Conservation (phyloP, 495 filamentous ascomycete species). For the Lasiosphaeria miniovina region DNA sequence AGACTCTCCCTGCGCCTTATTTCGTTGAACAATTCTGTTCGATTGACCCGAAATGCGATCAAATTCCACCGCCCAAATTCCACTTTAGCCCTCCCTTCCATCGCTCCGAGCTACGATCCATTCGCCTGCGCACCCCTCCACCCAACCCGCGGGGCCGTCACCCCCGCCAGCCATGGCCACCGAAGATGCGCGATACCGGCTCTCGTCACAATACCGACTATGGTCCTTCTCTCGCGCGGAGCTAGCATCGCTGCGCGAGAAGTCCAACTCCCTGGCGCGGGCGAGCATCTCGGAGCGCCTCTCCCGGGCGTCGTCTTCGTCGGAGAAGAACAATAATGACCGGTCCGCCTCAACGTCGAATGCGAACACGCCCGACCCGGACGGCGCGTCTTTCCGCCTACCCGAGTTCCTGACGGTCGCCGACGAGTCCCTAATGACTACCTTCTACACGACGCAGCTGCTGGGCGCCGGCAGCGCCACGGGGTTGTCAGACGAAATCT, state of each 20-base stretch:
- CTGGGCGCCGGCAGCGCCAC: constrained; percentile 73
- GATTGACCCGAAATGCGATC: too few relatives aligned
- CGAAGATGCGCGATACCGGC: constrained; percentile 89
- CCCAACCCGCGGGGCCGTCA: constrained; percentile 9
- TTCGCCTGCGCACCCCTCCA: not conserved
- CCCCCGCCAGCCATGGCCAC: constrained; percentile 38
- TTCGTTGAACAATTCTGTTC: too few relatives aligned
- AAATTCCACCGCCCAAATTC: too few relatives aligned
- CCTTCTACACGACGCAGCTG: constrained; percentile 72
- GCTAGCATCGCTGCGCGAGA: constrained; percentile 64
- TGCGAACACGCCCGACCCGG: constrained; percentile 34
- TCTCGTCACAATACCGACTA: constrained; percentile 81
- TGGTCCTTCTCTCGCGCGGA: constrained; percentile 88
- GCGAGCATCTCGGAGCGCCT: constrained; percentile 60
- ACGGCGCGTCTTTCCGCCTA: constrained; percentile 34
- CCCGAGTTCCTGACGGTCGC: constrained; percentile 73
- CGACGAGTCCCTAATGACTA: constrained; percentile 79
- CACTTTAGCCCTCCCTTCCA: not conserved
- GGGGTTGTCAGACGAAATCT: constrained; percentile 73
- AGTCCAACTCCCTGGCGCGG: constrained; percentile 71
- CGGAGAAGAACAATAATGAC: constrained; percentile 15
- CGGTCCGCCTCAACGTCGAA: constrained; percentile 32
- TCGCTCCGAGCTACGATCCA: not conserved
- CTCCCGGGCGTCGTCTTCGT: constrained; percentile 11
- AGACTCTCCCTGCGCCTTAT: too few relatives aligned